These are phyloP conservation scores for Eremothecium sinecaudum DNA, from an alignment of 1,139 yeast species.

Conservation along the genomic window DNA sequence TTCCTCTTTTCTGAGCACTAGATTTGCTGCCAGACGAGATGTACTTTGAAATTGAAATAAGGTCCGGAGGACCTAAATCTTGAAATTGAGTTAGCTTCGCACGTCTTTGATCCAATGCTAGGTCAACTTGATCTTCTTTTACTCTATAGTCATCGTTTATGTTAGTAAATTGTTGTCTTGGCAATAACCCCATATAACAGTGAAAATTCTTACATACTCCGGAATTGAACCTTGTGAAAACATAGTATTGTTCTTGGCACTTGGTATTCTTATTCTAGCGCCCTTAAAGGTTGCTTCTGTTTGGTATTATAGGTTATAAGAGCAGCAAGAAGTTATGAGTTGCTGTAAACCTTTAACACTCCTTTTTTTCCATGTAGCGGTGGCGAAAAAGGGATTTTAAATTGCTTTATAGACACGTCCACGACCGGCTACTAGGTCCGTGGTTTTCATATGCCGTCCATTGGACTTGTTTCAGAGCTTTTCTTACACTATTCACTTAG, in stretches of 20 bases:
- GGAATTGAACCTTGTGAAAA: conserved; percentile 45
- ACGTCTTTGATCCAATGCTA: conserved; percentile 43
- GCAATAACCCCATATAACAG: conserved; percentile 10
- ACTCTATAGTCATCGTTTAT: conserved; percentile 28
- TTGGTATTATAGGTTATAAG: too few species aligned
- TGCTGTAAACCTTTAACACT: too few species aligned
- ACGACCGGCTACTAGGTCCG: too few species aligned
- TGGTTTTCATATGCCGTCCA: too few species aligned
- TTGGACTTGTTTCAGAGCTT: too few species aligned
- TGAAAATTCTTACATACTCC: conserved; percentile 36
- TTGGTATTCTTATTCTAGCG: too few species aligned
- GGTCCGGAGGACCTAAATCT: conserved; percentile 84
- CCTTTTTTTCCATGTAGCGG: too few species aligned
- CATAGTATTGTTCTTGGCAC: conserved; percentile 14
- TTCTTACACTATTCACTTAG: too few species aligned
- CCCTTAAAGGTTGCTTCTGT: too few species aligned
- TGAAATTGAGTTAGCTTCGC: conserved; percentile 38
- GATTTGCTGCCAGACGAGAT: conserved; percentile 9
- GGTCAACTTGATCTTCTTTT: conserved; percentile 42
- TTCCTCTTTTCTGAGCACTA: conserved; percentile 6
- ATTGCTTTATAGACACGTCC: too few species aligned
- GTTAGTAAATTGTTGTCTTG: conserved; percentile 6
- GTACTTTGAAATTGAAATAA: conserved; percentile 56
- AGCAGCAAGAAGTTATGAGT: too few species aligned
- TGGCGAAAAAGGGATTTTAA: too few species aligned